A percentile compares a stretch with the other conserved stretches of the same genome.
Evolutionary conservation across 352 stramenopile genomes (phyloP).

Genomic region (Thalassiosira mediterranea): DNA sequence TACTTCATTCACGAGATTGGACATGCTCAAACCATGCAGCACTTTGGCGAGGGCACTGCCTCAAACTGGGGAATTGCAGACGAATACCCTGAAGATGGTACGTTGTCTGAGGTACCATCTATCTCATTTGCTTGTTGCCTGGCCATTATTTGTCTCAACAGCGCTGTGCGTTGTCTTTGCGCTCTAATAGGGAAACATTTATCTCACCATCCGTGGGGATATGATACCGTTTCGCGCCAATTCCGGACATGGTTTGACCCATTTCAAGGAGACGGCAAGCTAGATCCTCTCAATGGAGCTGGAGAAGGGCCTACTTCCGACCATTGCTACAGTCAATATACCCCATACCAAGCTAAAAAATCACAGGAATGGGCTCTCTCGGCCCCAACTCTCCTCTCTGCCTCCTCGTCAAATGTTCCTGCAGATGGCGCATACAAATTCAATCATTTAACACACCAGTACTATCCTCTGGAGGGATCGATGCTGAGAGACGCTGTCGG

Average conservation of each 20-base stretch:
- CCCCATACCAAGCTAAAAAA: slow-evolving; percentile 45
- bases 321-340: slow-evolving; percentile 42
- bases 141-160: neutral
- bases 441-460: slow-evolving; percentile 4
- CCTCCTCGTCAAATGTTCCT: slow-evolving; percentile 19
- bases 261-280: slow-evolving; percentile 20
- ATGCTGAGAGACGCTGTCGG: slow-evolving; percentile 20
- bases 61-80: slow-evolving; percentile 35
- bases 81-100: slow-evolving; percentile 46
- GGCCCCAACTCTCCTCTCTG: slow-evolving; percentile 32
- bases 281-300: slow-evolving; percentile 36
- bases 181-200: slow-evolving; percentile 2
- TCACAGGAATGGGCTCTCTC: slow-evolving; percentile 29
- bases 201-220: slow-evolving; percentile 41
- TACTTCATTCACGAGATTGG: slow-evolving; percentile 47
- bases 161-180: neutral
- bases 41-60: slow-evolving; percentile 35
- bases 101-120: neutral
- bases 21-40: slow-evolving; percentile 39
- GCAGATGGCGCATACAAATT: slow-evolving; percentile 43
- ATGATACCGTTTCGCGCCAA: slow-evolving; percentile 23
- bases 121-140: neutral
- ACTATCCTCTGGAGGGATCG: slow-evolving; percentile 9
- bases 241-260: slow-evolving; percentile 45
- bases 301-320: slow-evolving; percentile 29